Percentiles rank a stretch among this genome's conserved stretches.
Conservation (phyloP, 164 flowering plant genomes). For the Annona squamosa region DNA sequence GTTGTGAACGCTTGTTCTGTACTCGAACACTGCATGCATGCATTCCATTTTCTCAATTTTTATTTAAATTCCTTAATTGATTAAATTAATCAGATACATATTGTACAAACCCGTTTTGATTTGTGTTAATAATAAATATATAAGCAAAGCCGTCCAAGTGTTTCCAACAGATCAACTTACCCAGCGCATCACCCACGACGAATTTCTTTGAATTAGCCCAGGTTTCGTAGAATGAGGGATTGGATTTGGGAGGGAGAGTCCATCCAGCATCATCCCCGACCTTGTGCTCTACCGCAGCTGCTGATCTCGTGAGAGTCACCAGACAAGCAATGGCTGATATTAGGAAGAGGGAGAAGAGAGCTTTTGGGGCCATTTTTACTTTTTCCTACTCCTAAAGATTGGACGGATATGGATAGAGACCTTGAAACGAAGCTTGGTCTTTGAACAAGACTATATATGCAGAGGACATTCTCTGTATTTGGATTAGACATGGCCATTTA, state of each 20-base stretch:
- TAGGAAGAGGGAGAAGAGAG: not conserved
- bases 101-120: not conserved
- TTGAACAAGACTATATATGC: not conserved
- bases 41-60: not conserved
- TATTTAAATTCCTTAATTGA: no score
- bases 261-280: slow-evolving; percentile 41
- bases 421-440: not conserved
- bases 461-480: not conserved
- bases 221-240: slow-evolving; percentile 23
- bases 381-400: not conserved
- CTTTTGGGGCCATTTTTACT: not conserved
- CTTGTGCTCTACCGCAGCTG: slow-evolving; percentile 24
- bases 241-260: slow-evolving; percentile 19
- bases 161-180: slow-evolving; percentile 12
- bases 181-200: slow-evolving; percentile 33
- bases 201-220: slow-evolving; percentile 46
- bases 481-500: not conserved
- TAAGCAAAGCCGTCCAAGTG: not conserved
- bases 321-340: slow-evolving; percentile 4
- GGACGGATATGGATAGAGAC: not conserved
- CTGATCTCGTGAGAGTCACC: slow-evolving; percentile 5
- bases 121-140: not conserved
- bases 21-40: slow-evolving; percentile 16
- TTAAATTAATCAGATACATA: not conserved
- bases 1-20: slow-evolving; percentile 27